These are phyloP conservation scores for Fusarium vanettenii DNA, from an alignment of 2,329 filamentous ascomycete genomes.

Conservation along the genomic window DNA sequence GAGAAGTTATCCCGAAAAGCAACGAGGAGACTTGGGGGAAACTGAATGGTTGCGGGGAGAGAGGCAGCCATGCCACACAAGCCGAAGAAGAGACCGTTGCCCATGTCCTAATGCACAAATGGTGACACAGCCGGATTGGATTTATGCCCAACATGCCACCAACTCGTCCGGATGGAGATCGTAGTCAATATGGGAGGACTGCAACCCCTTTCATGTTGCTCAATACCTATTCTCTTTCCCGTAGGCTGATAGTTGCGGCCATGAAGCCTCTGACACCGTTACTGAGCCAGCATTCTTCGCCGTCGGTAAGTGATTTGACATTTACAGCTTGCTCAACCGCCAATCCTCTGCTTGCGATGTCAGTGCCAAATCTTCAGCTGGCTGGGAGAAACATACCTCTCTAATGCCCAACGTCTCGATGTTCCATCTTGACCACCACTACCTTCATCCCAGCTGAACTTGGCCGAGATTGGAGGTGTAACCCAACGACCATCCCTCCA, in stretches of 20 bases:
- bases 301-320: slow-evolving; percentile 71
- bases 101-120: neutral
- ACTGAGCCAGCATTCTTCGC: slow-evolving; percentile 88
- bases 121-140: neutral
- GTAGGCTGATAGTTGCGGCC: slow-evolving; percentile 55
- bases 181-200: neutral
- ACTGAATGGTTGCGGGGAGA: neutral
- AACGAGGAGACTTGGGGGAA: neutral
- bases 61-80: slow-evolving; percentile 8
- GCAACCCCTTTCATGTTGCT: neutral
- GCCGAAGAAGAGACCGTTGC: neutral
- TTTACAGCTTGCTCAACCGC: slow-evolving; percentile 73
- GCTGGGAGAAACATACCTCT: slow-evolving; percentile 59
- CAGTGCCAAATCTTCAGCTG: neutral
- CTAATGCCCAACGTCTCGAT: slow-evolving; percentile 84
- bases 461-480: slow-evolving; percentile 74
- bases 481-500: slow-evolving; percentile 80
- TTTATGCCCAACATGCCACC: slow-evolving; percentile 18
- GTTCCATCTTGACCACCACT: slow-evolving; percentile 87
- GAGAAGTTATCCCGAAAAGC: neutral
- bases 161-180: neutral
- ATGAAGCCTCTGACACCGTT: slow-evolving; percentile 88
- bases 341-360: slow-evolving; percentile 57
- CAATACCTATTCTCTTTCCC: neutral
- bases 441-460: slow-evolving; percentile 52